These are phyloP conservation scores for Nannochloris sp. DNA, from an alignment of 139 green algal genomes.

Conservation along the genomic window DNA sequence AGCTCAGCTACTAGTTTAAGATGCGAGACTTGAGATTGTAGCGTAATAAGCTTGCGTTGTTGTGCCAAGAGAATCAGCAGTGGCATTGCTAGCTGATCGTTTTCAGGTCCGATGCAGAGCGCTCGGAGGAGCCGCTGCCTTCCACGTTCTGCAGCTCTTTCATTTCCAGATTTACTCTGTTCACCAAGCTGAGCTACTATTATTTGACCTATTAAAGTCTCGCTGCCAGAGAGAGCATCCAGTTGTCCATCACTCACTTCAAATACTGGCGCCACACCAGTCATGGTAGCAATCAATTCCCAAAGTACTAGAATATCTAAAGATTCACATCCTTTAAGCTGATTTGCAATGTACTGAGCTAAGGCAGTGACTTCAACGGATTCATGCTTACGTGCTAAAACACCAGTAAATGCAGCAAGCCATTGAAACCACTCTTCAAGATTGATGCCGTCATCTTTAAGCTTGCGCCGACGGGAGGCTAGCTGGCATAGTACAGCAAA, in stretches of 20 bases:
- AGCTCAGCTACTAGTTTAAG: constrained; percentile 77
- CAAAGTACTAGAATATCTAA: constrained; percentile 70
- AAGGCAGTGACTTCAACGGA: constrained; percentile 45
- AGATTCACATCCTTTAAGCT: constrained; percentile 49
- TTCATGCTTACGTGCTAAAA: constrained; percentile 3
- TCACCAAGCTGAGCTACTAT: constrained; percentile 4
- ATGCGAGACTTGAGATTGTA: constrained; percentile 39
- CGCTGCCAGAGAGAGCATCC: constrained; percentile 45
- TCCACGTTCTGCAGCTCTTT: constrained; percentile 18
- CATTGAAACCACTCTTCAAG: constrained; percentile 64
- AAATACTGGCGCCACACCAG: constrained; percentile 23
- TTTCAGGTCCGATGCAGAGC: constrained; percentile 12
- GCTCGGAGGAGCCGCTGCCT: constrained; percentile 32
- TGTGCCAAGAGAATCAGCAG: constrained; percentile 71
- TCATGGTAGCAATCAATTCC: constrained; percentile 54
- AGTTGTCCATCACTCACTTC: constrained; percentile 53
- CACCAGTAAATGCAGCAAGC: constrained; percentile 58
- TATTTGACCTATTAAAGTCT: constrained; percentile 33
- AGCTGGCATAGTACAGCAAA: constrained; percentile 62
- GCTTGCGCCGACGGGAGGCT: constrained; percentile 26
- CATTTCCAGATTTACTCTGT: constrained; percentile 10
- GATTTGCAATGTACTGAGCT: constrained; percentile 63
- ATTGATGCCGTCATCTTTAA: constrained; percentile 78
- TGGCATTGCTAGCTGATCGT: constrained; percentile 56
- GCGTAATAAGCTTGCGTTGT: constrained; percentile 57